These are phyloP conservation scores for Rhodotorula sp. DNA, from an alignment of 1,284 basidiomycete species.

Conservation along the genomic window DNA sequence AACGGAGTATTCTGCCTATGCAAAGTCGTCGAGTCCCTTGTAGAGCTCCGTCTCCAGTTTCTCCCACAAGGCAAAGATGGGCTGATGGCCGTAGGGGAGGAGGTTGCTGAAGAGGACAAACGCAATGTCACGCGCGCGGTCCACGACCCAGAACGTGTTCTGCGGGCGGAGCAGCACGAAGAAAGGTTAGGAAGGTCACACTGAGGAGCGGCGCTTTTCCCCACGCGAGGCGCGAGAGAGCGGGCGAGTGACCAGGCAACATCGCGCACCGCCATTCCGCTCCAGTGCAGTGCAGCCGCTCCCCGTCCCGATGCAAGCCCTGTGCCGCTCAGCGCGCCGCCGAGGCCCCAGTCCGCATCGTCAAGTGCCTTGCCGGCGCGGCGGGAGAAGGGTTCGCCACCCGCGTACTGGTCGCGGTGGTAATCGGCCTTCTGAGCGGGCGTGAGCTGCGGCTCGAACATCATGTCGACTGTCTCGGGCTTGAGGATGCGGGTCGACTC, in stretches of 20 bases:
- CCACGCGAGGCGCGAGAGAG: too few relatives aligned
- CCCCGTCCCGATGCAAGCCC: constrained; percentile 1
- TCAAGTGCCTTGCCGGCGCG: not conserved
- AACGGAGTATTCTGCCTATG: too few relatives aligned
- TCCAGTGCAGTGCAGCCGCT: constrained; percentile 1
- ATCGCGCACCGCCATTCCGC: constrained; percentile 13
- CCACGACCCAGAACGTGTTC: constrained; percentile 23
- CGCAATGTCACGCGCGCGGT: constrained; percentile 7
- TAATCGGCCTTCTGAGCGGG: not conserved
- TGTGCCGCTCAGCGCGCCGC: constrained; percentile 9
- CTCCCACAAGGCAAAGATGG: not conserved
- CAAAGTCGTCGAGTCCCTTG: not conserved
- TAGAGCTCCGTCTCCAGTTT: constrained; percentile 11
- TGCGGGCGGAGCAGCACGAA: not conserved
- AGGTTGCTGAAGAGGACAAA: constrained; percentile 11
- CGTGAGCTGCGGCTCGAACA: constrained; percentile 27
- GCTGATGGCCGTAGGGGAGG: not conserved
- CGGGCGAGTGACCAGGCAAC: too few relatives aligned
- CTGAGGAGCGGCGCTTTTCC: not conserved
- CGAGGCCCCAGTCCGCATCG: constrained; percentile 1
- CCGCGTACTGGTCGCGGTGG: not conserved
- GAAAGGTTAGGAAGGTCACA: not conserved
- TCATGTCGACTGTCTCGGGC: constrained; percentile 26
- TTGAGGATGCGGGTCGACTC: constrained; percentile 13
- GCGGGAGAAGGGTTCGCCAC: constrained; percentile 1